Evolutionary conservation across 441 rosid genomes (phyloP), one percentile per base, ranked within the genome.

Genomic region (Omphalea diandra): DNA sequence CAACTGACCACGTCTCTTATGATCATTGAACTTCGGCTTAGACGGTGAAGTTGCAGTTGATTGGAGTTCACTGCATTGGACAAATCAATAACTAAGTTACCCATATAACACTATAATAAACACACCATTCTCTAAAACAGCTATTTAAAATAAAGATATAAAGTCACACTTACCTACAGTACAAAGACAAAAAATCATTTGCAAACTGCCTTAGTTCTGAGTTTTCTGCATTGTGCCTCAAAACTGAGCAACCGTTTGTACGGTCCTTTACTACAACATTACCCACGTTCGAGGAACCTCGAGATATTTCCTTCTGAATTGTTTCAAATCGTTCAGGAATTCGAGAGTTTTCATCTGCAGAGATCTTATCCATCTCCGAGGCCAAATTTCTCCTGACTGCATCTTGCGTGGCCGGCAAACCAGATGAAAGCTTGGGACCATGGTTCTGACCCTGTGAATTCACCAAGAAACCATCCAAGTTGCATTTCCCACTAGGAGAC

Each of bases 101-200:
- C 61, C 20, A 38, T 7, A 75, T 38, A 71, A 44, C 57, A 20
- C 36, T 36, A 72, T 50, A 55, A 70, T 58, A 5, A 32, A 43
- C 35, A 35, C 26, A 33, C 15, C 2, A 3, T 22, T 10, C 38
- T 18, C 32, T 18, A 62, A 20, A 8, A 38, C 29, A 17, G 20
- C 46, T 29, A 52, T 18, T 50, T 32, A 12, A 60, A 5, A 35
- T 1, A 29, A 67, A 22, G 24, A 38, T 29, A 47, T 4, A 35
- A 3, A 56, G 36, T 33, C 4, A 8, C 18, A 1, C 29, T 63
- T 32, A 94, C 99, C 99, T 81, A 76, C 97, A 90, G 79, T 92
- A 90, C 80, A 94, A 76, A 77, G 99, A 91, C 88, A 94, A 80
- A 74, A 90, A 94, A 67, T 86, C 85, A 69, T 83, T 79, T 62